Base-by-base conservation (phyloP, 164 flowering plant genomes). In the Sextonia rubra region DNA sequence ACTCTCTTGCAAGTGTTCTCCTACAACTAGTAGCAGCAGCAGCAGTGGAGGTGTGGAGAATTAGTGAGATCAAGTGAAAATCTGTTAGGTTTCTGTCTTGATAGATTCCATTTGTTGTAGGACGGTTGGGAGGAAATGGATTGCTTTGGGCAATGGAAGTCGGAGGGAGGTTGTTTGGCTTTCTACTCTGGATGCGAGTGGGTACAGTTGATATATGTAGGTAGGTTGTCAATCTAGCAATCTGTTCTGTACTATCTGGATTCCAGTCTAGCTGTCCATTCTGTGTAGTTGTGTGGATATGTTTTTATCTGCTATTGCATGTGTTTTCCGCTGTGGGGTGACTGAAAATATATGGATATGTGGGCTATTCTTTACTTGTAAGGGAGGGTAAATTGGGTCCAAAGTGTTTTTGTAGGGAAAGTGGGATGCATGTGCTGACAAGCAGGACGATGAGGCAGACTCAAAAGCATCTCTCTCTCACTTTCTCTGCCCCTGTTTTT, bases 401-500 rank as follows among this genome's bases (percentile, higher is more conserved):
- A 17, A 87, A 86, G 90, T 82, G 32, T 90, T 85, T 87, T 85
- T 81, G 87, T 77, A 82, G 88, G 93, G 90, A 89, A 88, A 90
- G 97, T 91, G 90, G 93, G 82, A 71, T 85, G 92, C 95, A 94
- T 91, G 93, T 94, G 98, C 78, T 85, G 90, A 90, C 91, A 86
- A 85, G 86, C 58, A 17, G 58, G 58, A 17, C 6, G 20, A 52
- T 14, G 58, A 52, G 58, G 58, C 58, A 52, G 58, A 52, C 3
- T 17, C 0, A 52, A 18, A 85, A 90, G 86, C 86, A 83, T 80
- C 78, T 84, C 82, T 80, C 75, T 74, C 71, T 76, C 76, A n/a
- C n/a, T 75, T 76, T 76, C 76, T 75, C 68, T 74, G 71, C 64
- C 76, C 58, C 14, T 0, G 58, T 52, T 0, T 52, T 52, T 32